A percentile compares a stretch with the other conserved stretches of the same genome.
These are phyloP conservation scores for Globisporangium cystogenes DNA, from an alignment of 352 stramenopile species.

Conservation along the genomic window DNA sequence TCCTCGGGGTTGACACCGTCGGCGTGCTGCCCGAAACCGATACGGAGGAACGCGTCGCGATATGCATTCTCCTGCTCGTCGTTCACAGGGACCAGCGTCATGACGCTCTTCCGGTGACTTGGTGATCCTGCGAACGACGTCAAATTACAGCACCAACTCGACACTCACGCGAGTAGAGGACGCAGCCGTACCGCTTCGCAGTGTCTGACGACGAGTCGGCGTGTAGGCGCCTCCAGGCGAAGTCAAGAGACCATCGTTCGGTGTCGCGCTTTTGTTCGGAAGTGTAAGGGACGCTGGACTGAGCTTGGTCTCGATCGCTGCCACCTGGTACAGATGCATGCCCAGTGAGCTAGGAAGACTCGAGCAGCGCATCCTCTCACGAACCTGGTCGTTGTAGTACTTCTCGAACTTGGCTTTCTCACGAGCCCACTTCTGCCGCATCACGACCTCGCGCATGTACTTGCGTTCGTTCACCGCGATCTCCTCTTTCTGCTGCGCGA, in stretches of 20 bases:
- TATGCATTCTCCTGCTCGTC: slow-evolving; percentile 19
- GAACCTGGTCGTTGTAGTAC: slow-evolving; percentile 79
- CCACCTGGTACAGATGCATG: not conserved
- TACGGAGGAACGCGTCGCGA: slow-evolving; percentile 57
- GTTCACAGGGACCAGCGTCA: not conserved
- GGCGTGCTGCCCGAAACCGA: slow-evolving; percentile 52
- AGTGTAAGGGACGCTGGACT: not conserved
- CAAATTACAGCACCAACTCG: not conserved
- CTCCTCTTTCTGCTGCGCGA: slow-evolving; percentile 63
- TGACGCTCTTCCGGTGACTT: slow-evolving; percentile 4
- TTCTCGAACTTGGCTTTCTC: slow-evolving; percentile 84
- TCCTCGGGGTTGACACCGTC: slow-evolving; percentile 60
- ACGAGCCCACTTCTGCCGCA: slow-evolving; percentile 69
- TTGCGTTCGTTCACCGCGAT: slow-evolving; percentile 57
- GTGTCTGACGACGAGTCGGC: not conserved
- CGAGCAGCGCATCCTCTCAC: not conserved
- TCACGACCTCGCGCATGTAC: slow-evolving; percentile 57
- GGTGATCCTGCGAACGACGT: slow-evolving; percentile 1
- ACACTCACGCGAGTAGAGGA: not conserved
- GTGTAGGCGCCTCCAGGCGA: not conserved
- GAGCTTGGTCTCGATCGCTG: slow-evolving; percentile 8
- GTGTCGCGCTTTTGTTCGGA: not conserved
- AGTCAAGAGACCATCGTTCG: not conserved
- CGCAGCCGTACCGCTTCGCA: slow-evolving; percentile 1
- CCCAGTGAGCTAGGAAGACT: not conserved